Conservation (phyloP, 805 yeast species). For the Candida wancherniae region DNA sequence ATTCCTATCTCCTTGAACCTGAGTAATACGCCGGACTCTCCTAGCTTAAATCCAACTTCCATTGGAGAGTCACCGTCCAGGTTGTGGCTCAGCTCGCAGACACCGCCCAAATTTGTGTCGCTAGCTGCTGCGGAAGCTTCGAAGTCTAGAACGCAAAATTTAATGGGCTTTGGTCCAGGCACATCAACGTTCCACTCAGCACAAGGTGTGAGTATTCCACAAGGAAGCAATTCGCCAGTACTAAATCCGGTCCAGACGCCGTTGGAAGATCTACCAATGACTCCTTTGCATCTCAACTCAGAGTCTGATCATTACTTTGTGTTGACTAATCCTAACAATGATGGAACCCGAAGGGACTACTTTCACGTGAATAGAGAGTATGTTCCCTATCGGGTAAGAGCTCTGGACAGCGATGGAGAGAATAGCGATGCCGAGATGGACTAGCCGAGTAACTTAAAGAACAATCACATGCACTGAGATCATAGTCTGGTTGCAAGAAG, state of each 20-base stretch:
- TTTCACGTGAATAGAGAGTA: conserved; percentile 3
- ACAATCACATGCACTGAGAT: too few species aligned
- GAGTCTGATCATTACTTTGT: conserved; percentile 14
- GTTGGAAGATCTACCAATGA: conserved; percentile 40
- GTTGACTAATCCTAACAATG: conserved; percentile 4
- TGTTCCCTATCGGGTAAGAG: too few species aligned
- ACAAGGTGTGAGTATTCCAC: conserved; percentile 1
- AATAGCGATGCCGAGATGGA: too few species aligned
- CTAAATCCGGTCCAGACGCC: conserved; percentile 42
- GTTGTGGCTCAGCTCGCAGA: conserved; percentile 48
- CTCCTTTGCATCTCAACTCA: conserved; percentile 28
- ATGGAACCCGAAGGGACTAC: conserved; percentile 4
- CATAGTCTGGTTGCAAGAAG: too few species aligned
- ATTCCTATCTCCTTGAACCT: conserved; percentile 24
- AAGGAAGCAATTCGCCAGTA: conserved; percentile 28
- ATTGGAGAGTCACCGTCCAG: conserved; percentile 53
- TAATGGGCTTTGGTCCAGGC: conserved; percentile 2
- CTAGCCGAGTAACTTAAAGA: too few species aligned
- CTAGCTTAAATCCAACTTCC: conserved; percentile 48
- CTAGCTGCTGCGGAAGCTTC: conserved; percentile 20
- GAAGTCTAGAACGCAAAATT: conserved; percentile 16
- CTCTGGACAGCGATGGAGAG: too few species aligned
- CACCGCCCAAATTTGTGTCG: conserved; percentile 47
- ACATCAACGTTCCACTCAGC: conserved; percentile 1
- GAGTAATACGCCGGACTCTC: conserved; percentile 43